phyloP scores from a whole-genome alignment of 1,139 yeast genomes.

The Sugiyamaella japonica region DNA sequence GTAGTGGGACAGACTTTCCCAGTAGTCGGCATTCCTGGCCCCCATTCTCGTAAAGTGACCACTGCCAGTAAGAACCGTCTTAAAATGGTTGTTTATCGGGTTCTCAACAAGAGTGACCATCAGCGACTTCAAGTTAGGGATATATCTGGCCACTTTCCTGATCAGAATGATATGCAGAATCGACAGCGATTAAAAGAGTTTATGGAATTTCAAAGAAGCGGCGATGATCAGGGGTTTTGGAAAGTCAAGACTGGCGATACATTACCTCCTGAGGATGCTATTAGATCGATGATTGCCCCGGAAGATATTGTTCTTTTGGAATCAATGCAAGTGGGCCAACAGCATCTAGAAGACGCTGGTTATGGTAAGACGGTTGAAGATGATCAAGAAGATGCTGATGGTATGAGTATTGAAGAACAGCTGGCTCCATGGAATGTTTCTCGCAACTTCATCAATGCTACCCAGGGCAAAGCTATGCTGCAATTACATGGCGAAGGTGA shows the following conservation, averaged over 20 bases:
- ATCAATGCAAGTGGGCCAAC: conserved; percentile 93
- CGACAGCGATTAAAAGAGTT: conserved; percentile 94
- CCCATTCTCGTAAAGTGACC: conserved; percentile 94
- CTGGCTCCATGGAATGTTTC: conserved; percentile 93
- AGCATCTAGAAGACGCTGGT: conserved; percentile 70
- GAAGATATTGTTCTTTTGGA: conserved; percentile 88
- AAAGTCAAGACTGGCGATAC: conserved; percentile 73
- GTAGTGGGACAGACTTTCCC: conserved; percentile 94
- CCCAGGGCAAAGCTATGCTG: conserved; percentile 95
- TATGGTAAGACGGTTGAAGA: conserved; percentile 52
- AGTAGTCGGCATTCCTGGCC: conserved; percentile 94
- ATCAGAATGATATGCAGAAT: conserved; percentile 96
- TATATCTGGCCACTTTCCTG: conserved; percentile 91
- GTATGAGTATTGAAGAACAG: conserved; percentile 72
- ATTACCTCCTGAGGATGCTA: conserved; percentile 75
- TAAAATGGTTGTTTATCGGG: conserved; percentile 90
- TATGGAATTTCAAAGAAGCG: conserved; percentile 95
- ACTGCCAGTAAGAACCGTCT: conserved; percentile 88
- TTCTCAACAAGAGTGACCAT: conserved; percentile 72
- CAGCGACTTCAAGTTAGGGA: conserved; percentile 84
- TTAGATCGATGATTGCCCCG: conserved; percentile 84
- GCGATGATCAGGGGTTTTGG: conserved; percentile 96
- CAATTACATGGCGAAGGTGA: conserved; percentile 97
- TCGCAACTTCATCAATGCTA: conserved; percentile 85
- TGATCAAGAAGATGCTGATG: conserved; percentile 46